Conservation (phyloP, 2,329 filamentous ascomycete species). For the Alternaria sp. region DNA sequence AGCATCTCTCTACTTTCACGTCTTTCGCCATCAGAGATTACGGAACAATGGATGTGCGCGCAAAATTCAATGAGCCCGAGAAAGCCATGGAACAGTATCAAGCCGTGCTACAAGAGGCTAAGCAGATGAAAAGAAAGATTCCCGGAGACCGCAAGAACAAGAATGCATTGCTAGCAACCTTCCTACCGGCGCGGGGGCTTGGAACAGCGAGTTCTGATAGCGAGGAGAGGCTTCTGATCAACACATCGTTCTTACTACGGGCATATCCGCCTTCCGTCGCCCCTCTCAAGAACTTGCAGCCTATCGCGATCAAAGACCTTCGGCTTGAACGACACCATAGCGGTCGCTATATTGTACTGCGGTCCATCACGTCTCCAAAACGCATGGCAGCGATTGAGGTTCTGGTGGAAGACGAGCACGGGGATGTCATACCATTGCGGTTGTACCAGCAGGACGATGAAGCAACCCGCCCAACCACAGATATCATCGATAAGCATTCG, state of each 20-base stretch:
- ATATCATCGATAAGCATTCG: conserved; percentile 41
- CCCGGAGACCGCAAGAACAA: conserved; percentile 17
- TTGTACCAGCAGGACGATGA: conserved; percentile 45
- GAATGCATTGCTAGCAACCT: conserved; percentile 11
- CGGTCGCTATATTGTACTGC: conserved; percentile 44
- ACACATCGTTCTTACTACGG: conserved; percentile 22
- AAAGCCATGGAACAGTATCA: conserved; percentile 5
- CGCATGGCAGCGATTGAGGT: conserved; percentile 13
- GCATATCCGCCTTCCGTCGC: conserved; percentile 25
- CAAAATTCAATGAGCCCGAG: not conserved
- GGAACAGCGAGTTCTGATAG: not conserved
- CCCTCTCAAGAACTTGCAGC: conserved; percentile 15
- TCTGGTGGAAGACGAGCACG: conserved; percentile 15
- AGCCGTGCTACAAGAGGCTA: conserved; percentile 10
- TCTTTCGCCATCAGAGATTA: not conserved
- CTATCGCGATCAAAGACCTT: conserved; percentile 41
- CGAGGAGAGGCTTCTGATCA: not conserved
- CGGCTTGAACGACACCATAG: conserved; percentile 51
- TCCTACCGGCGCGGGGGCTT: conserved; percentile 10
- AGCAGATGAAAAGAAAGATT: conserved; percentile 12
- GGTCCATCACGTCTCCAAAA: conserved; percentile 33
- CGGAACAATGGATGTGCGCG: not conserved
- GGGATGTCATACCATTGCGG: conserved; percentile 7
- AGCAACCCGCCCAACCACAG: conserved; percentile 25
- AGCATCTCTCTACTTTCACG: not conserved